These are phyloP conservation scores for Wickerhamiella sorbophila DNA, from an alignment of 805 yeast genomes.

Conservation along the genomic window DNA sequence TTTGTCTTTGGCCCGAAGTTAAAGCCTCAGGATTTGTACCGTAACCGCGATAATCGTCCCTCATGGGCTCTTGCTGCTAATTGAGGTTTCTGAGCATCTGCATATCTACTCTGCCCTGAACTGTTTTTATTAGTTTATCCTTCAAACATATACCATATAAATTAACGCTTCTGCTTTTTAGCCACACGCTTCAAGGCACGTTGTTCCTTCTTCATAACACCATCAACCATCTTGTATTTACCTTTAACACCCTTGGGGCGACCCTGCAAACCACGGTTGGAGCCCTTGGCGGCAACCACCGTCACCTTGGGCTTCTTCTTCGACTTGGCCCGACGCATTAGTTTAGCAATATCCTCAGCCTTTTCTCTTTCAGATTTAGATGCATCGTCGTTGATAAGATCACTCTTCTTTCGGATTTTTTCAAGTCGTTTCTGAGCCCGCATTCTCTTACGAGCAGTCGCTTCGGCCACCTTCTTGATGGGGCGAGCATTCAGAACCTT, in stretches of 20 bases:
- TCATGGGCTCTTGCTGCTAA: too few relatives aligned
- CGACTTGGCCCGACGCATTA: constrained; percentile 68
- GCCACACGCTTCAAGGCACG: constrained; percentile 82
- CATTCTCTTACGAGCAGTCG: constrained; percentile 90
- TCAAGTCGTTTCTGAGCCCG: constrained; percentile 79
- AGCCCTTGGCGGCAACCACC: constrained; percentile 75
- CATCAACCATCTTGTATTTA: constrained; percentile 98
- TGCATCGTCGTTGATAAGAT: constrained; percentile 72
- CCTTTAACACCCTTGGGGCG: constrained; percentile 97
- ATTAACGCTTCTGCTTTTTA: constrained; percentile 52
- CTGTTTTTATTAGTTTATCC: background rate
- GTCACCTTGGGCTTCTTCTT: constrained; percentile 68
- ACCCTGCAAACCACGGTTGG: constrained; percentile 74
- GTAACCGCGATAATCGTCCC: too few relatives aligned
- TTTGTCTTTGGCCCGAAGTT: too few relatives aligned
- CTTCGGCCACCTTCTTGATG: constrained; percentile 96
- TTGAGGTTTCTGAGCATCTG: too few relatives aligned
- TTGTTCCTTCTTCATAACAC: constrained; percentile 93
- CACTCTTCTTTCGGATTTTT: constrained; percentile 83
- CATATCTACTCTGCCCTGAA: too few relatives aligned
- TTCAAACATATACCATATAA: too few relatives aligned
- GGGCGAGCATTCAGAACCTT: constrained; percentile 90
- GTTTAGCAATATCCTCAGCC: constrained; percentile 78
- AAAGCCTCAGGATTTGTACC: too few relatives aligned
- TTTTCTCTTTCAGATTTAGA: constrained; percentile 86